phyloP scores from a whole-genome alignment of 176 grass and related monocot species.

The Oryza australiensis region DNA sequence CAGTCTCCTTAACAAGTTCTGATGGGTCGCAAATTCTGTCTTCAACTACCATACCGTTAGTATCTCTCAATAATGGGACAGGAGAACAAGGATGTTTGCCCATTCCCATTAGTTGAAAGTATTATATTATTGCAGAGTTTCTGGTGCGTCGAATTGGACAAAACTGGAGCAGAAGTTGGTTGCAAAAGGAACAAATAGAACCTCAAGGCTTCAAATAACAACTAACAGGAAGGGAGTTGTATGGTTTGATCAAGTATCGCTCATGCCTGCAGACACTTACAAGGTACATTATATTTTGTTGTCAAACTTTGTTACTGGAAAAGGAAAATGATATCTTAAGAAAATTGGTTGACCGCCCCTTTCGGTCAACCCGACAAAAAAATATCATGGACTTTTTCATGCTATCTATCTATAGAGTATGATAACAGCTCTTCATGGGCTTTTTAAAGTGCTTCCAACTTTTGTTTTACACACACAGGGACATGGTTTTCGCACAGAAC shows the following conservation, averaged over 20 bases:
- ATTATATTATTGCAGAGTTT: conserved; percentile 35
- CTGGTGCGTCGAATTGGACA: conserved; percentile 46
- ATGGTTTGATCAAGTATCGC: conserved; percentile 68
- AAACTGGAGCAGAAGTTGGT: conserved; percentile 43
- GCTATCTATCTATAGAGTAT: not conserved
- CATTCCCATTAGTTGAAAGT: not conserved
- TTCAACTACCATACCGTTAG: conserved; percentile 62
- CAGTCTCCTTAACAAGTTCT: conserved; percentile 64
- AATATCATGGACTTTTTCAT: no score
- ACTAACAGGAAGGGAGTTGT: conserved; percentile 47
- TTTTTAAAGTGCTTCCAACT: not conserved
- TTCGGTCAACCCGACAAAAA: not conserved
- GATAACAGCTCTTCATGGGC: not conserved
- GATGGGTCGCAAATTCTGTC: conserved; percentile 59
- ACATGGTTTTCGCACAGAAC: conserved; percentile 82
- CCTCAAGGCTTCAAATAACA: conserved; percentile 52
- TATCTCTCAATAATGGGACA: not conserved
- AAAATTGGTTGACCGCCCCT: no score
- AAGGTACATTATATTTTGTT: conserved; percentile 38
- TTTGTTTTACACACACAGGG: conserved; percentile 44
- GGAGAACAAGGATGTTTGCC: not conserved
- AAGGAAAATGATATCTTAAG: not conserved
- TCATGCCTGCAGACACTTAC: conserved; percentile 64
- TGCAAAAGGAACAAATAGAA: conserved; percentile 48
- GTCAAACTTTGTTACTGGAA: not conserved